Conservation (phyloP, 2,329 filamentous ascomycete species). For the Fusarium tjaetaba region DNA sequence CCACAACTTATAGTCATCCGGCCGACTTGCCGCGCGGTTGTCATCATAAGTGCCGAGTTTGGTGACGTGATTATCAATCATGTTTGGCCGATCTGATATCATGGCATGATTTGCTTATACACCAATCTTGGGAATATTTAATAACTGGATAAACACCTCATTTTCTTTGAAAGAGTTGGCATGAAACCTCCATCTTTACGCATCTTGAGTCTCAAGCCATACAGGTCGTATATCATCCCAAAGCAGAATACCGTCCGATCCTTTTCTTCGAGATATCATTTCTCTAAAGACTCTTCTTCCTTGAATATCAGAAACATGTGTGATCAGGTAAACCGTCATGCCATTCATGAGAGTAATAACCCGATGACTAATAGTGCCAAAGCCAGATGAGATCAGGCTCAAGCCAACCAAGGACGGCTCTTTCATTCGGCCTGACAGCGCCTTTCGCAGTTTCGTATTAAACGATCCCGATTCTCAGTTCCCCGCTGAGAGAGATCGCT, state of each 20-base stretch:
- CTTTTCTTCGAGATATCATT: not conserved
- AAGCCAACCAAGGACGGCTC: constrained; percentile 53
- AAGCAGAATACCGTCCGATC: accelerated
- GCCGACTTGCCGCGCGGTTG: constrained; percentile 5
- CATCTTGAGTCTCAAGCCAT: too few species aligned
- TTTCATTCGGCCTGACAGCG: constrained; percentile 62
- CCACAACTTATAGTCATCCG: too few species aligned
- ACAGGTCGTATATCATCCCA: not conserved
- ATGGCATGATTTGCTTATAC: not conserved
- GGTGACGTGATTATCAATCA: constrained; percentile 11
- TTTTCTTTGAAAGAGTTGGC: not conserved
- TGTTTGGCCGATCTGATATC: not conserved
- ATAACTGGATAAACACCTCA: accelerated
- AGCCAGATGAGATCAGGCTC: constrained; percentile 9
- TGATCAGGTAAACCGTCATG: not conserved
- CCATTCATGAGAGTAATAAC: accelerated
- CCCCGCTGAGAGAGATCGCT: constrained; percentile 67
- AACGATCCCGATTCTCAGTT: constrained; percentile 61
- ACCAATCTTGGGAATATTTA: accelerated
- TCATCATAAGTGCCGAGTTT: not conserved
- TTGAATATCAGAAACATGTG: not conserved
- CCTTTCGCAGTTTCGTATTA: constrained; percentile 67
- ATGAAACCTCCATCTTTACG: not conserved
- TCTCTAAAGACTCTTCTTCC: accelerated
- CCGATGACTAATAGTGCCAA: not conserved